Evolutionary conservation across 1,284 basidiomycete genomes (phyloP).

Genomic region (Papiliotrema terrestris): DNA sequence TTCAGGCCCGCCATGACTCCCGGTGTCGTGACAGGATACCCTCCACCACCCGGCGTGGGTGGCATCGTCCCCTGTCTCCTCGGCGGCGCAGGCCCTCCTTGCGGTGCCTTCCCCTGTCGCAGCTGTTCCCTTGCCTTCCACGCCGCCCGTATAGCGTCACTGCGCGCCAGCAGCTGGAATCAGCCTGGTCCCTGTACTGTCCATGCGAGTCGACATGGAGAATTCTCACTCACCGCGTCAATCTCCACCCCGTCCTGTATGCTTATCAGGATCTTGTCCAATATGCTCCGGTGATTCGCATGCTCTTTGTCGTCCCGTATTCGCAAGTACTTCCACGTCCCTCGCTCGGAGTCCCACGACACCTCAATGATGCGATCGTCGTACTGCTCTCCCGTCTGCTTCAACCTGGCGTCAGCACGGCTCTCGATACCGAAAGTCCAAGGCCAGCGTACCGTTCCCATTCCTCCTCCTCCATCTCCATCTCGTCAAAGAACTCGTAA

Average conservation of each 20-base stretch:
- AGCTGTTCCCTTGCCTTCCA: constrained; percentile 40
- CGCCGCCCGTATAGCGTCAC: constrained; percentile 36
- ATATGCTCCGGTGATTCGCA: constrained; percentile 77
- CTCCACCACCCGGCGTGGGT: constrained; percentile 15
- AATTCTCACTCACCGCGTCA: constrained; percentile 66
- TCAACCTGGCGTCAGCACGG: constrained; percentile 60
- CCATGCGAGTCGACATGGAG: not conserved
- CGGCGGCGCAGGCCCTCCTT: not conserved
- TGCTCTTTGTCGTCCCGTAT: constrained; percentile 88
- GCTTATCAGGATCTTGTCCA: constrained; percentile 78
- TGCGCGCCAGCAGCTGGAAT: constrained; percentile 28
- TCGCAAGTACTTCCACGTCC: constrained; percentile 82
- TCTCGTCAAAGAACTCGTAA: constrained; percentile 83
- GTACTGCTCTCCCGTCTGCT: constrained; percentile 75
- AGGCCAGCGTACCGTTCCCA: constrained; percentile 74
- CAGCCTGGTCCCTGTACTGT: not conserved
- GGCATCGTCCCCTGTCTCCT: constrained; percentile 7
- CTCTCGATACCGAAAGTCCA: not conserved
- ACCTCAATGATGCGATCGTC: constrained; percentile 95
- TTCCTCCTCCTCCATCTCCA: constrained; percentile 82
- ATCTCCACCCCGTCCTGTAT: constrained; percentile 89
- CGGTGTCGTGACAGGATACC: constrained; percentile 1
- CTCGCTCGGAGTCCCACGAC: constrained; percentile 67
- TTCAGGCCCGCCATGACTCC: constrained; percentile 34
- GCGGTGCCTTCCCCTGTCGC: constrained; percentile 4